Evolutionary conservation across 2,329 filamentous ascomycete genomes (phyloP).

Genomic region (Neofusicoccum ribis): DNA sequence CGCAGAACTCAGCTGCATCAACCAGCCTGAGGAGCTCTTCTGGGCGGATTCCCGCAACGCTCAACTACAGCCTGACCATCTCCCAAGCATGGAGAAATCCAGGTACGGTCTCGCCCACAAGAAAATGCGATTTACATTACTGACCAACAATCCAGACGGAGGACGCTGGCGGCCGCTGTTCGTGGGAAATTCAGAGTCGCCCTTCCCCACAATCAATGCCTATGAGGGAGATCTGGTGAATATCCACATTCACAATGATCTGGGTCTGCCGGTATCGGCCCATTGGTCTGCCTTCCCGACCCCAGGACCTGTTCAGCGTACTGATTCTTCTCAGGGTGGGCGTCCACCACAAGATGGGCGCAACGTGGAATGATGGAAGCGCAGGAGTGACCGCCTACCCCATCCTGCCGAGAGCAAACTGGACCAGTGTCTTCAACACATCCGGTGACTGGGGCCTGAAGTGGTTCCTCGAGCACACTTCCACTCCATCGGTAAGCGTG

Average conservation of each 20-base stretch:
- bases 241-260: constrained; percentile 23
- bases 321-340: not conserved
- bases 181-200: constrained; percentile 23
- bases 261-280: constrained; percentile 19
- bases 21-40: not conserved
- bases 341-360: constrained; percentile 19
- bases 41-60: not conserved
- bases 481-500: constrained; percentile 21
- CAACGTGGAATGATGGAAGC: constrained; percentile 24
- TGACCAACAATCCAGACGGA: constrained; percentile 18
- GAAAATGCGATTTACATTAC: too few species aligned
- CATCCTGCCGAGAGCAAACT: constrained; percentile 24
- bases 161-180: constrained; percentile 23
- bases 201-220: constrained; percentile 23
- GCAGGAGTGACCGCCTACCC: constrained; percentile 23
- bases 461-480: constrained; percentile 24
- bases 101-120: not conserved
- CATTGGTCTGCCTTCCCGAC: constrained; percentile 18
- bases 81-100: constrained; percentile 23
- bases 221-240: constrained; percentile 24
- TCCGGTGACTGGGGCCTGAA: constrained; percentile 25
- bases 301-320: not conserved
- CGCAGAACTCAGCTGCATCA: not conserved
- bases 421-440: constrained; percentile 23
- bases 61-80: constrained; percentile 22